Percentiles rank a stretch among this genome's conserved stretches.
Evolutionary conservation across 768 basidiomycete species (phyloP).

Genomic region (Rubroboletus satanas): DNA sequence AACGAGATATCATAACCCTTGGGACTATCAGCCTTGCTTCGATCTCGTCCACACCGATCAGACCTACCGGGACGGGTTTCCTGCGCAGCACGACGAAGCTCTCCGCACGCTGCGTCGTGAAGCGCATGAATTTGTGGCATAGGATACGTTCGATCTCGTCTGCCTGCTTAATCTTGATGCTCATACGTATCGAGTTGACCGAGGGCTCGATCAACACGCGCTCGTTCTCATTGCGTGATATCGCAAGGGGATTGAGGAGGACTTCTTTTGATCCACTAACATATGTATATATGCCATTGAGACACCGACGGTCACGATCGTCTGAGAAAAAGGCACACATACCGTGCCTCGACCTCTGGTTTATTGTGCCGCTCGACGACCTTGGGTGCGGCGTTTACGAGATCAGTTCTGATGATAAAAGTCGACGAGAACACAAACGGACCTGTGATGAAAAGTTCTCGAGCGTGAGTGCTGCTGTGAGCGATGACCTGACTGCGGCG

Average conservation of each 20-base stretch:
- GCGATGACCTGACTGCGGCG: slow-evolving; percentile 89
- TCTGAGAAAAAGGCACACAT: slow-evolving; percentile 17
- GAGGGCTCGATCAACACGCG: slow-evolving; percentile 96
- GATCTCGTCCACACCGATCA: slow-evolving; percentile 12
- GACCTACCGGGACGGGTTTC: slow-evolving; percentile 81
- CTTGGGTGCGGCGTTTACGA: slow-evolving; percentile 41
- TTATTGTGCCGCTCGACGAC: slow-evolving; percentile 97
- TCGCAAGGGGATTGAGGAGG: slow-evolving; percentile 86
- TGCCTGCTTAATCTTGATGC: slow-evolving; percentile 98
- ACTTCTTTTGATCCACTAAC: slow-evolving; percentile 83
- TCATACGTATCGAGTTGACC: slow-evolving; percentile 93
- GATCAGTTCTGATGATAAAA: slow-evolving; percentile 10
- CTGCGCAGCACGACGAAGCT: slow-evolving; percentile 94
- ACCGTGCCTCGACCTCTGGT: slow-evolving; percentile 92
- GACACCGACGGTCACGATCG: neutral
- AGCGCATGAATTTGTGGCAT: slow-evolving; percentile 96
- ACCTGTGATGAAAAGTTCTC: slow-evolving; percentile 95
- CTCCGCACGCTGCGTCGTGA: slow-evolving; percentile 99
- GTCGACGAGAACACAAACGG: slow-evolving; percentile 3
- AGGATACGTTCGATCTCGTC: slow-evolving; percentile 98
- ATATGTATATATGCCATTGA: slow-evolving; percentile 30
- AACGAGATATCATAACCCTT: slow-evolving; percentile 99
- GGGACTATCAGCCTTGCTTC: slow-evolving; percentile 3
- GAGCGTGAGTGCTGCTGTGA: slow-evolving; percentile 95
- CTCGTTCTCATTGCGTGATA: slow-evolving; percentile 97